These are phyloP conservation scores for Chondrus crispus DNA, from an alignment of 23 red algal genomes.

Conservation along the genomic window DNA sequence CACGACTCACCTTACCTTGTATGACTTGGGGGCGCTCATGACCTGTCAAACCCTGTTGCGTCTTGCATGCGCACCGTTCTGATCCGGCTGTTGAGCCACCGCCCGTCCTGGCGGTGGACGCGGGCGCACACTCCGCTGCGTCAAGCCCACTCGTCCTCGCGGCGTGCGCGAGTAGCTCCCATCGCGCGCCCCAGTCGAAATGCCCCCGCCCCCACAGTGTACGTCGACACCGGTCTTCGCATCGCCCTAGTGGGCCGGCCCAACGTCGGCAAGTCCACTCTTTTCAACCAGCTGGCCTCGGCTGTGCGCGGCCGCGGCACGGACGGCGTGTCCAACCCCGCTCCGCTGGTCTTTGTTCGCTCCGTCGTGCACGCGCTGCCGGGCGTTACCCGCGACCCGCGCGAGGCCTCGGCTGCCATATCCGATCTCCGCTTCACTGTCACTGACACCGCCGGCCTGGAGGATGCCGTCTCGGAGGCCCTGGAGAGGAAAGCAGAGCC, in stretches of 20 bases:
- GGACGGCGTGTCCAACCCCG: neutral
- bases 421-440: constrained; percentile 75
- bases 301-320: neutral
- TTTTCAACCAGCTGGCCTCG: constrained; percentile 82
- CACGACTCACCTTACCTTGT: too few relatives aligned
- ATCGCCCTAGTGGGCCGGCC: constrained; percentile 80
- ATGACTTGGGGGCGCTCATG: too few relatives aligned
- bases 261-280: constrained; percentile 90
- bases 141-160: too few relatives aligned
- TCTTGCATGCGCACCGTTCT: too few relatives aligned
- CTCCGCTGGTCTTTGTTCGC: constrained; percentile 39
- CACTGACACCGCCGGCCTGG: constrained; percentile 91
- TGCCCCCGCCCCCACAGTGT: constrained; percentile 33
- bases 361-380: constrained; percentile 74
- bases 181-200: neutral
- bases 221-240: constrained; percentile 48
- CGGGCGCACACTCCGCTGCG: too few relatives aligned
- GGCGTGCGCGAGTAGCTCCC: too few relatives aligned
- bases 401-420: constrained; percentile 40
- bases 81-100: too few relatives aligned
- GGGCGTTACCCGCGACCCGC: constrained; percentile 82
- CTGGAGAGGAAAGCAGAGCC: too few relatives aligned
- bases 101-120: too few relatives aligned
- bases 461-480: constrained; percentile 23
- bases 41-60: too few relatives aligned